Base-by-base conservation (phyloP, 1,139 yeast species). In the Yamadazyma trypodendri region DNA sequence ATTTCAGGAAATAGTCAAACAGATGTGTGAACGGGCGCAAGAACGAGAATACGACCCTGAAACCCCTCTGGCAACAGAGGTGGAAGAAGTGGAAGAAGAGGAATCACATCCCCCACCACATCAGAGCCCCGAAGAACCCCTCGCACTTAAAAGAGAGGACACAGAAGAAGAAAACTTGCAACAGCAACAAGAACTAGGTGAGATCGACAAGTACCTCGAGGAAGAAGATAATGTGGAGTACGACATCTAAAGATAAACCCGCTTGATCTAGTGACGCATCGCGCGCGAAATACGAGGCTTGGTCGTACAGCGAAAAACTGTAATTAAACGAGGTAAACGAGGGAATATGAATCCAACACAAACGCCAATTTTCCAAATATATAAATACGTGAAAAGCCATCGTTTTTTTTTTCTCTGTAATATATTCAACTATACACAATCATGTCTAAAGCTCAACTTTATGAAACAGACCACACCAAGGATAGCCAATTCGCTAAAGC, bases 401-500 rank as follows among this genome's bases (percentile, higher is more conserved):
- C 12, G 15, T 4, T 18, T 28, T 31, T 21, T 14, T 23, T 31
- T 7, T 6, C 16, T 7, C 15, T 6, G 17, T 9, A 13, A 24
- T 32, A 24, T 24, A 31, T 24, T 24, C 34, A 32, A 37, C 31
- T 23, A 35, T 29, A 37, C 37, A 30, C 12, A 24, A 12, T 5
- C 14, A 51, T 50, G 51, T 29, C 45, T 35, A 30, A 42, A n/a
- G 41, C 45, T 31, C 41, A 45, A 43, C 50, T 57, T 40, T 56
- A 59, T 29, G 50, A 54, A 43, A 75, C 73, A 56, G 62, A 76
- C 46, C 70, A 63, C 52, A 62, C 61, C 28, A 64, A 70, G 51
- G 83, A 77, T 57, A 65, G 71, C 56, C 72, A 81, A 40, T 90
- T 90, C 65, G 83, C 96, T 51, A 73, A 82, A 55, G 90, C 94